Base-by-base conservation (phyloP, 2,329 filamentous ascomycete species). In the Colletotrichum neosansevieriae region DNA sequence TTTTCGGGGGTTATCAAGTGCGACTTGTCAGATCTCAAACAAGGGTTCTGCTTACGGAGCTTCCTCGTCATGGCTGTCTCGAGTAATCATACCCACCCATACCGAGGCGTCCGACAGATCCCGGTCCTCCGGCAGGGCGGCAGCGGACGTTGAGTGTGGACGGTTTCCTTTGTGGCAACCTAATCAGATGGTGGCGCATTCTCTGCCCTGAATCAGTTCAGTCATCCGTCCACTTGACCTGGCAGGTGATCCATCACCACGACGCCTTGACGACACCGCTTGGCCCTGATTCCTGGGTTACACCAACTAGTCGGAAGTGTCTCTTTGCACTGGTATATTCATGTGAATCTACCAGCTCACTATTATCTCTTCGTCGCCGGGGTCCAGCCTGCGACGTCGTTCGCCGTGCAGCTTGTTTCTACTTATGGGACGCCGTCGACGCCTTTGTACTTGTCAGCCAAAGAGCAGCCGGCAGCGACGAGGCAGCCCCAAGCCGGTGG, bases 11-110 rank as follows among this genome's bases (percentile, higher is more conserved):
- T 61, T 61, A 44, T 53, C 34, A 53, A 44, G 21, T 40, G 42
- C 58, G 58, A 61, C 58, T 42, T 53, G 47, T 61, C 58, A 61
- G 58, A 53, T 53, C 24, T 61, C 36, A 61, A 13, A 19, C 36
- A 13, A n/a, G 15, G 53, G 21, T n/a, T 32, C 34, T 61, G 58
- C 47, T 61, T 34, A 61, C 36, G 36, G 38, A 29, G 21, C 58
- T 44, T 47, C 47, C 24, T 61, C 49, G 40, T 24, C 57, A 54
- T 50, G 24, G 4, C 32, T 21, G 29, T 40, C 12, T 32, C 9
- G 21, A 34, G 36, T 29, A 53, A 21, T 44, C 36, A 44, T 17
- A 21, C 19, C 34, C 58, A 21, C n/a, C 45, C 36, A n/a, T 13
- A 19, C 32, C 29, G 44, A 50, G 36, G 47, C 58, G 15, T 21